phyloP scores from a whole-genome alignment of 305 asterid genomes.

The Monarda citriodora region DNA sequence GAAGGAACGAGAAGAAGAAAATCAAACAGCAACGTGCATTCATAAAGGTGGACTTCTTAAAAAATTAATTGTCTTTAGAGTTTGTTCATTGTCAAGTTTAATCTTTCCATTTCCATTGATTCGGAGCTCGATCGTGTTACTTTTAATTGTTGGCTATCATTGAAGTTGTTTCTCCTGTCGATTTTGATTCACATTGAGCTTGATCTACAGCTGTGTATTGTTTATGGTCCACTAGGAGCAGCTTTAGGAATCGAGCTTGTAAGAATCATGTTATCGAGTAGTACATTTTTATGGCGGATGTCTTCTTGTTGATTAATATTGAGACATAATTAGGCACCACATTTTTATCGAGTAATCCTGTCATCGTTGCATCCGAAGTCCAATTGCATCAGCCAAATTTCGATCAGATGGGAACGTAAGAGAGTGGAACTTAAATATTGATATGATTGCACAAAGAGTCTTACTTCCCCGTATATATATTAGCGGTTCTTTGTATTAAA shows the following conservation, averaged over 20 bases:
- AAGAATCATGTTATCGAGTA: not conserved
- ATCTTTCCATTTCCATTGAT: not conserved
- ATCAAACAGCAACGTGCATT: slow-evolving; percentile 63
- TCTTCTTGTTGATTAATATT: not conserved
- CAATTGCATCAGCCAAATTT: slow-evolving; percentile 6
- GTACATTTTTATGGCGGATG: not conserved
- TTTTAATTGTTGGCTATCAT: not conserved
- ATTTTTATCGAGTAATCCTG: slow-evolving; percentile 6
- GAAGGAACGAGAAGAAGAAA: slow-evolving; percentile 87
- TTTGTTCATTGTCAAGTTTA: not conserved
- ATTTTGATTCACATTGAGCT: slow-evolving; percentile 8
- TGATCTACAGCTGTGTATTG: slow-evolving; percentile 6
- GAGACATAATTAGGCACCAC: slow-evolving; percentile 1
- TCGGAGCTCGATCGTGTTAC: slow-evolving; percentile 4
- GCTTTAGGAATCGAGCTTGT: not conserved
- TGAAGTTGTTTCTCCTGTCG: slow-evolving; percentile 4
- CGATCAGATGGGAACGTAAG: slow-evolving; percentile 6
- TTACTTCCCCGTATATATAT: not conserved
- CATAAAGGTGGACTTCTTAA: slow-evolving; percentile 49
- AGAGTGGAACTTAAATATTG: slow-evolving; percentile 2
- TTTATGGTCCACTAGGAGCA: not conserved
- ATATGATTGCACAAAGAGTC: slow-evolving; percentile 4
- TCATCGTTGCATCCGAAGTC: not conserved
- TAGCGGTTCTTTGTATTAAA: not conserved
- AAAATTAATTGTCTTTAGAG: not conserved